Base-by-base conservation (phyloP, 2,329 filamentous ascomycete species). In the Monosporascus ibericus region DNA sequence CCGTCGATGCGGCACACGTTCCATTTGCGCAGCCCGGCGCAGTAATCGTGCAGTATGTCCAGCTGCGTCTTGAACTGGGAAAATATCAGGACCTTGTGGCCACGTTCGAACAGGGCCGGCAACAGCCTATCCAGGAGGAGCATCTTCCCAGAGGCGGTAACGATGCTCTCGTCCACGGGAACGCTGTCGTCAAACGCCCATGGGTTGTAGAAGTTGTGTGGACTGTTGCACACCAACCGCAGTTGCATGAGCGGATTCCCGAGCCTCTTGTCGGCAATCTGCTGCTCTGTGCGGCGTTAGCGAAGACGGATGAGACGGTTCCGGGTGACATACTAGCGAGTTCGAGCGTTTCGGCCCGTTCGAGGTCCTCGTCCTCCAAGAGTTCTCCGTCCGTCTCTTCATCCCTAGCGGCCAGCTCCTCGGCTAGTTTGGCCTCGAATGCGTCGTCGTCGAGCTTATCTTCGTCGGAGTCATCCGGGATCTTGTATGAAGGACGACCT, bases 141-240 rank as follows among this genome's bases (percentile, higher is more conserved):
- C 90, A 99, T 96, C 68, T 99, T 99, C 15, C 94, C 94, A 0
- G 91, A 96, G 0, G 89, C 84, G 0, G 87, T 92, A 36, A 99
- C 82, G 6, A 99, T 81, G 1, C 81, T 86, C 64, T 95, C 88
- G 62, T 97, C 91, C 0, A 90, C 74, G 0, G 80, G 74, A 0
- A 79, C 68, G 6, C 80, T 78, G 1, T 79, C 76, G 17, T 81
- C 77, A 6, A 76, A 75, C 0, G 81, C 77, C 81, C 92, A 97
- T 0, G 94, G 92, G 66, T 91, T 95, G 71, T 95, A 97, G 68
- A 99, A 97, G 65, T 96, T 95, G 70, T 96, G 92, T 0, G 94
- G 94, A 0, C 85, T 90, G 68, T 99, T 96, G 70, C 94, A 97
- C 11, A 90, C 90, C 0, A 96, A 80, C 0, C 94, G 87, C 3